Base-by-base conservation (phyloP, 2,329 filamentous ascomycete species). In the Neofusicoccum sp. region DNA sequence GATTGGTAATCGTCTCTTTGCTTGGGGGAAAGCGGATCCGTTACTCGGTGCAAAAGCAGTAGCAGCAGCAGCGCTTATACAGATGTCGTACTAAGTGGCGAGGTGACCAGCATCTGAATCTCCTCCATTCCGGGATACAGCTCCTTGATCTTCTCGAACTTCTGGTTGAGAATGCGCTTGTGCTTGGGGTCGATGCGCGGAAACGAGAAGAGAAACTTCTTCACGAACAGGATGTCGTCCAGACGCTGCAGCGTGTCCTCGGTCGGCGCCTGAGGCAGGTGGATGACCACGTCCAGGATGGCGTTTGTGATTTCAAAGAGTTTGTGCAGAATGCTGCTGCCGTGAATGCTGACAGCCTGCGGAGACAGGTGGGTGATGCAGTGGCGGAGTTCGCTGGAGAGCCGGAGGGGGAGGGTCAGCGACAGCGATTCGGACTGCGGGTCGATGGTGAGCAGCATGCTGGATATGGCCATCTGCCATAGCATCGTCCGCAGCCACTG, bases 241-340 rank as follows among this genome's bases (percentile, higher is more conserved):
- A 85, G 80, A 14, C 82, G 76, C 3, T 79, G 75, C 4, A 76
- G 74, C 2, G 79, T 80, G 34, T 83, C 82, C 43, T 81, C 77
- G 3, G 80, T 71, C 0, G 79, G 78, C 0, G 77, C 78, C 6
- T 79, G 76, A 0, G 82, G 81, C 12, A 85, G 74, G 48, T 83
- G 81, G 28, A 86, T 77, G 1, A 83, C 73, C 12, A 87, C 84
- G 66, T 87, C 84, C 7, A 84, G 83, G 49, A 87, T 83, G 1
- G 84, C 86, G 69, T 84, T 85, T 0, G 84, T 83, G 65, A 87
- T 84, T 67, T 87, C 85, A 62, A 87, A 85, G 4, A 87, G 75
- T 69, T 87, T 87, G 65, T 85, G 81, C 59, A 86, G 75, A 61
- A 87, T 84, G 28, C 82, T 82, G 41, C 78, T 83, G 6, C 85